Percentiles rank a stretch among this genome's conserved stretches.
Evolutionary conservation across 805 yeast species (phyloP).

Genomic region (Sugiyamaella floridensis): DNA sequence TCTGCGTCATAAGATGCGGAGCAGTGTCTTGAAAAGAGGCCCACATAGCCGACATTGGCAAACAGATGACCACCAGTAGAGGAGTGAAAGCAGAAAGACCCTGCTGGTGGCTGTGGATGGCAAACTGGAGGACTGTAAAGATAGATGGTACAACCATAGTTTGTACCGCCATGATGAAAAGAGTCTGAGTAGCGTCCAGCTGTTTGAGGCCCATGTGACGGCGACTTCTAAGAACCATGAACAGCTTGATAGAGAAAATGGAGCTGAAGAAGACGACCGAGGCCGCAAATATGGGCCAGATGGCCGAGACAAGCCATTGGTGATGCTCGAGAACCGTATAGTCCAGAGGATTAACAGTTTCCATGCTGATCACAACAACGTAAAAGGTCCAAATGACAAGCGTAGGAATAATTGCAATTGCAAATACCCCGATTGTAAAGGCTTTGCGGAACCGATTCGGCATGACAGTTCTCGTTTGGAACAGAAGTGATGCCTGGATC

Average conservation of each 20-base stretch:
- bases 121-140: constrained; percentile 51
- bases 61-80: constrained; percentile 58
- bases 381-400: constrained; percentile 54
- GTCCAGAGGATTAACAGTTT: constrained; percentile 36
- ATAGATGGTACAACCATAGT: constrained; percentile 74
- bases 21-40: constrained; percentile 36
- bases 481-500: constrained; percentile 59
- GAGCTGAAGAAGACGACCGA: constrained; percentile 59
- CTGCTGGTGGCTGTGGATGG: constrained; percentile 32
- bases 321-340: constrained; percentile 40
- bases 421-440: constrained; percentile 36
- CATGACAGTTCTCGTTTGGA: constrained; percentile 69
- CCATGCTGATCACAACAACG: constrained; percentile 33
- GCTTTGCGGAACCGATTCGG: constrained; percentile 36
- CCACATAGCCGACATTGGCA: constrained; percentile 87
- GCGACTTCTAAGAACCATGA: constrained; percentile 63
- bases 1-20: constrained; percentile 1
- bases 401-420: constrained; percentile 48
- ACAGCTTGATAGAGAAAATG: constrained; percentile 57
- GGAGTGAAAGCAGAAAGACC: constrained; percentile 48
- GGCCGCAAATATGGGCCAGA: constrained; percentile 53
- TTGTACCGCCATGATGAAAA: constrained; percentile 75
- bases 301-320: constrained; percentile 26
- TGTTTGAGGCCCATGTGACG: constrained; percentile 71
- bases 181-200: constrained; percentile 73